These are phyloP conservation scores for Cardamine occulta DNA, from an alignment of 345 rosid species.

Conservation along the genomic window DNA sequence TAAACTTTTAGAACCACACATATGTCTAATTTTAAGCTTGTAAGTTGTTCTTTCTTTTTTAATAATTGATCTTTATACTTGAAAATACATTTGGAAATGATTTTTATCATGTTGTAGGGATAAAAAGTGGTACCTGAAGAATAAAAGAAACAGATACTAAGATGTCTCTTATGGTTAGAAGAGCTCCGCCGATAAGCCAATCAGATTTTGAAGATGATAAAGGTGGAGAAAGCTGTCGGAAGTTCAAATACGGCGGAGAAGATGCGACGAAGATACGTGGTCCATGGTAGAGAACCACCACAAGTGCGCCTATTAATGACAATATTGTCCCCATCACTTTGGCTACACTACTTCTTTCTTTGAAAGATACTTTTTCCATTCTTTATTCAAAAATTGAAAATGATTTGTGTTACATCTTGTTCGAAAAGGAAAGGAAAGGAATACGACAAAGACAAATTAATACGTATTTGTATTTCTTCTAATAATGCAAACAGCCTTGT, in stretches of 20 bases:
- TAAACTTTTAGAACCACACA: too few species aligned
- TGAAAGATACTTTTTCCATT: slow-evolving; percentile 67
- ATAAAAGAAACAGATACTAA: slow-evolving; percentile 71
- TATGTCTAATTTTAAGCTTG: too few species aligned
- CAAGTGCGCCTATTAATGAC: slow-evolving; percentile 70
- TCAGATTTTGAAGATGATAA: slow-evolving; percentile 50
- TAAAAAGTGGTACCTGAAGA: slow-evolving; percentile 57
- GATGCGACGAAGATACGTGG: slow-evolving; percentile 51
- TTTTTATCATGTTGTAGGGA: background rate
- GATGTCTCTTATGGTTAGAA: slow-evolving; percentile 60
- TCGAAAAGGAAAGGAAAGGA: too few species aligned
- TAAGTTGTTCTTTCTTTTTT: background rate
- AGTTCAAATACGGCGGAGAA: slow-evolving; percentile 36
- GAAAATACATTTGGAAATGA: background rate
- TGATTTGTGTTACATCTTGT: background rate
- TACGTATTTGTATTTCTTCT: background rate
- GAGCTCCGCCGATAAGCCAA: slow-evolving; percentile 78
- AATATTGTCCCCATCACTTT: slow-evolving; percentile 75
- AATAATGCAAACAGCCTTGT: slow-evolving; percentile 22
- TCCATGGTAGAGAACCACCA: slow-evolving; percentile 70
- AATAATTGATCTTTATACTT: background rate
- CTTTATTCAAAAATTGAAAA: slow-evolving; percentile 41
- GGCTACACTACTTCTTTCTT: slow-evolving; percentile 66
- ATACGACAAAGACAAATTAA: too few species aligned
- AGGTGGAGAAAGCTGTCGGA: slow-evolving; percentile 41